These are phyloP conservation scores for Cytospora chrysosperma DNA, from an alignment of 2,329 filamentous ascomycete species.

Conservation along the genomic window DNA sequence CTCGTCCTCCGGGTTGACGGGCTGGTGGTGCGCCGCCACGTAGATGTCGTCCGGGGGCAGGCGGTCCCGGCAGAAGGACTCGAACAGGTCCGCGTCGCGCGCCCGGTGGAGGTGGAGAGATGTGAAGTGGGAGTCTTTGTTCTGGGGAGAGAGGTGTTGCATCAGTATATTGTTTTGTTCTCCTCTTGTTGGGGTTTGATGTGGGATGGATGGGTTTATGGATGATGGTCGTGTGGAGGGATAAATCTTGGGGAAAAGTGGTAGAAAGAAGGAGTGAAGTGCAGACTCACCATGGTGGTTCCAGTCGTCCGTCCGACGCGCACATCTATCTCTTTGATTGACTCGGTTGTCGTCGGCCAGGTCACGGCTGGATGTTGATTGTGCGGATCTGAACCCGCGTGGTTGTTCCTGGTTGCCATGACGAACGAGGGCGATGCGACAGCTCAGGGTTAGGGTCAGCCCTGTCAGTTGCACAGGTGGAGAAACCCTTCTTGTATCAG, in stretches of 20 bases:
- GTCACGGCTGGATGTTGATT: not conserved
- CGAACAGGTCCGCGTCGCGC: constrained; percentile 75
- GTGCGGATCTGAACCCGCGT: not conserved
- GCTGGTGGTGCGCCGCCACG: constrained; percentile 76
- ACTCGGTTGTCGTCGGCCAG: constrained; percentile 6
- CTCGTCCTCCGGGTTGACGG: constrained; percentile 83
- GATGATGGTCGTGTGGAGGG: no score
- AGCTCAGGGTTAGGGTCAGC: constrained; percentile 11
- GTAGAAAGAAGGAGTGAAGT: not conserved
- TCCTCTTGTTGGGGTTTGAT: no score
- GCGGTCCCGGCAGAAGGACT: constrained; percentile 70
- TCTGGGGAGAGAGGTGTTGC: no score
- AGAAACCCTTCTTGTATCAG: no score
- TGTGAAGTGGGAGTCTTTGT: constrained; percentile 74
- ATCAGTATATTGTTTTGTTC: no score
- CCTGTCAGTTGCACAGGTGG: no score
- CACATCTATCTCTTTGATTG: constrained; percentile 1
- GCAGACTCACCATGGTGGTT: constrained; percentile 8
- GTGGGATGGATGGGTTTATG: no score
- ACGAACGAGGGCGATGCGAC: not conserved
- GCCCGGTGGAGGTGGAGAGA: constrained; percentile 73
- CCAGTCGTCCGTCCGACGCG: constrained; percentile 1
- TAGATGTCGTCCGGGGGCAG: constrained; percentile 78
- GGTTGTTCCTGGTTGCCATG: constrained; percentile 2
- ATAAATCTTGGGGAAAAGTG: no score